A percentile compares a stretch with the other conserved stretches of the same genome.
These are phyloP conservation scores for Glebionis coronaria DNA, from an alignment of 129 eudicot species.

Conservation along the genomic window DNA sequence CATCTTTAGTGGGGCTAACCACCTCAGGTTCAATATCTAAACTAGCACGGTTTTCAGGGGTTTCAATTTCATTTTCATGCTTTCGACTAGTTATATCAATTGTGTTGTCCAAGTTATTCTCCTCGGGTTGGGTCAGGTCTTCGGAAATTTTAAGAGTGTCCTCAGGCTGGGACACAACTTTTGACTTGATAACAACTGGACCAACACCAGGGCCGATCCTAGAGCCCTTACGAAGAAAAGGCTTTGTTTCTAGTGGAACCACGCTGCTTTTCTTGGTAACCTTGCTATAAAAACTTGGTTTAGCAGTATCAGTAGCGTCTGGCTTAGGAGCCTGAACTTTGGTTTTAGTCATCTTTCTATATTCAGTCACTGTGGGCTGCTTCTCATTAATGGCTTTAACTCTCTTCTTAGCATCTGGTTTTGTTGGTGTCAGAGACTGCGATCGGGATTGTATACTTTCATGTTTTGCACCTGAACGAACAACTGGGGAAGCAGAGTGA, in stretches of 20 bases:
- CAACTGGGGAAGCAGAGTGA: constrained; percentile 46
- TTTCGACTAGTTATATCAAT: constrained; percentile 36
- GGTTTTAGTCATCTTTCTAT: constrained; percentile 42
- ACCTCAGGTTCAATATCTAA: constrained; percentile 29
- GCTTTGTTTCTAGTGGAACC: constrained; percentile 86
- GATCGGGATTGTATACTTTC: constrained; percentile 45
- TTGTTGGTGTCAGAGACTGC: constrained; percentile 45
- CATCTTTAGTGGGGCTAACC: constrained; percentile 29
- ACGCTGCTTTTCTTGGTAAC: constrained; percentile 77
- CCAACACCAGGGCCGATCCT: constrained; percentile 40
- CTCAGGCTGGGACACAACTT: constrained; percentile 23
- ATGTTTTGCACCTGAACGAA: constrained; percentile 44
- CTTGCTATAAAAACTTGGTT: constrained; percentile 64
- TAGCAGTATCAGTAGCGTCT: constrained; percentile 43
- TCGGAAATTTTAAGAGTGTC: too few species aligned
- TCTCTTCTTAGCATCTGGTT: constrained; percentile 40
- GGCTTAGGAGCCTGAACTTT: constrained; percentile 42
- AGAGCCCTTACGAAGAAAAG: constrained; percentile 80
- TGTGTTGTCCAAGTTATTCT: constrained; percentile 29
- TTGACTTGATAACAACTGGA: constrained; percentile 42
- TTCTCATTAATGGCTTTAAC: constrained; percentile 39
- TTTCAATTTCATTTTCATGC: constrained; percentile 37
- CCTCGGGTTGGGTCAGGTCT: constrained; percentile 24
- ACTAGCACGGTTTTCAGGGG: constrained; percentile 15
- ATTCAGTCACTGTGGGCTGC: constrained; percentile 41